Conservation (phyloP, 2,329 filamentous ascomycete species). For the Botrytis medusae region DNA sequence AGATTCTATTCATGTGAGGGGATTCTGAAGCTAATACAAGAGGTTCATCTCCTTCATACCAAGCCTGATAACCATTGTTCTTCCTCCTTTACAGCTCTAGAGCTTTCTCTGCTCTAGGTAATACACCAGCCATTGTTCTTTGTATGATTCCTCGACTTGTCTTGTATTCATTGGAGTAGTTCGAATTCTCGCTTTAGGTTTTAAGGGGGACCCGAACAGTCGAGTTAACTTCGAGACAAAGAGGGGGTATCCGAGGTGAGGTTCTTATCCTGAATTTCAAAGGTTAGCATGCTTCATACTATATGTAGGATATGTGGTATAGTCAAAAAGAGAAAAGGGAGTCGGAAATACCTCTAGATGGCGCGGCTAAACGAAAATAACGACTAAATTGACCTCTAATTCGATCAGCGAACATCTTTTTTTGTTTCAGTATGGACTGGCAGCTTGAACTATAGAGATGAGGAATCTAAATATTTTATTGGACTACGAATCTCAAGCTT, state of each 20-base stretch:
- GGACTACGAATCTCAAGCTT: neutral
- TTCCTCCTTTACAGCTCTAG: neutral
- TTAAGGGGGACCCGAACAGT: neutral
- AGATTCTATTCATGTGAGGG: neutral
- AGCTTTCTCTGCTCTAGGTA: neutral
- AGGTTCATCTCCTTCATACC: neutral
- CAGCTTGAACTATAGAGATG: neutral
- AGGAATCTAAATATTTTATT: neutral
- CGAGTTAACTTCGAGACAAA: neutral
- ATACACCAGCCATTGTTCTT: neutral
- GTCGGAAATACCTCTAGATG: too few relatives aligned
- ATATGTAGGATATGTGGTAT: neutral
- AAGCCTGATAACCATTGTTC: neutral
- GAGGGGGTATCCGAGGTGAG: neutral
- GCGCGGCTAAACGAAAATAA: neutral
- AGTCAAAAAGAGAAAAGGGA: neutral
- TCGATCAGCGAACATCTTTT: neutral
- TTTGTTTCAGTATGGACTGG: too few relatives aligned
- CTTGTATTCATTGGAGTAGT: neutral
- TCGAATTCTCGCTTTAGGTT: neutral
- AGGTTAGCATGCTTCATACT: neutral
- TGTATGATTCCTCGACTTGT: neutral
- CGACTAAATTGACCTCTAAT: too few relatives aligned
- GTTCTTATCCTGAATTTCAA: rapidly evolving
- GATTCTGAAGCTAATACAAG: rapidly evolving